Evolutionary conservation across 441 rosid genomes (phyloP), one percentile per base, ranked within the genome.

Genomic region (Erysimum cheiri): DNA sequence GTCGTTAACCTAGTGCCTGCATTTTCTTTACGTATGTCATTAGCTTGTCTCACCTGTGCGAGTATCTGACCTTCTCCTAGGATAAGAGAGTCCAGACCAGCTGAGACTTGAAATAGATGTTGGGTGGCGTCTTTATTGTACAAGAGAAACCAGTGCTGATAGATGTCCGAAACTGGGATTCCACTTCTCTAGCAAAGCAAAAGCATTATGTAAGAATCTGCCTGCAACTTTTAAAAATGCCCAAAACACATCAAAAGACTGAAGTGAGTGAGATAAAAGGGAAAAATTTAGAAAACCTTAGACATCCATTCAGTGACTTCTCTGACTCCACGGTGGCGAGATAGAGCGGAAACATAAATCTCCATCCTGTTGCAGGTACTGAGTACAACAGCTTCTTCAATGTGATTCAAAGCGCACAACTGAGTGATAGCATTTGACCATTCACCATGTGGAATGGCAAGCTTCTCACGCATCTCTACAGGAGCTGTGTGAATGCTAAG

Each of bases 231-330:
- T n/a, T n/a, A n/a, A n/a, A n/a, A n/a, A n/a, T 36, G 40, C 40
- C 40, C 33, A 4, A 31, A 31, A 31, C 33, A 31, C 7, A 31
- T 31, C 6, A 0, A 31, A 31, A 31, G 6, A 31, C 33, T 31
- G 32, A 29, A 29, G 32, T 29, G 32, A 29, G 32, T 29, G 32
- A 29, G 32, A 2, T 35, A 35, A 35, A 9, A 9, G 12, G 37
- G 10, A 35, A 35, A 35, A 2, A 2, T 0, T 3, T 9, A 36
- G 11, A 36, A 9, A 36, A 36, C 40, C 49, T 44, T 44, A 15
- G 49, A 44, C 49, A 44, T 44, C 49, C 49, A 44, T 3, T 44
- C 24, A 44, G 49, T 44, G 10, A 44, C 49, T 44, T 15, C 49
- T 44, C 15, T 15, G 22, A 44, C 49, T 6, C 49, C 49, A 15